These are phyloP conservation scores for Metarhizium rileyi DNA, from an alignment of 2,329 filamentous ascomycete genomes.

Conservation along the genomic window DNA sequence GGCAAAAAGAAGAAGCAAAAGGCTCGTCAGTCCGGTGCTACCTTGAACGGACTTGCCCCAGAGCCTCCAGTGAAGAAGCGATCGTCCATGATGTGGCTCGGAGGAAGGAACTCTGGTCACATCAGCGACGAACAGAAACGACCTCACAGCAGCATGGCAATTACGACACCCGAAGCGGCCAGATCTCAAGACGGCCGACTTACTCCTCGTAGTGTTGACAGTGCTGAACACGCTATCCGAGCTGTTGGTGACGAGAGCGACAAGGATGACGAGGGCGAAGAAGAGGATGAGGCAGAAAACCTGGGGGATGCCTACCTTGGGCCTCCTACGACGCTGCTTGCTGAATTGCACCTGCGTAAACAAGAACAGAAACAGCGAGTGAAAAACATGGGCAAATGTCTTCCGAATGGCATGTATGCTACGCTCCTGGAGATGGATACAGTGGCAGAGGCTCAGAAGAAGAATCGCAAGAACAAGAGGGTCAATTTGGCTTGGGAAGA, in stretches of 20 bases:
- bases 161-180: conserved; percentile 7
- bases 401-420: conserved; percentile 74
- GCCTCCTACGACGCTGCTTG: conserved; percentile 79
- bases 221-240: conserved; percentile 7
- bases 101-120: conserved; percentile 27
- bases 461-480: conserved; percentile 61
- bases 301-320: conserved; percentile 50
- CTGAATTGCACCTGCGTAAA: conserved; percentile 86
- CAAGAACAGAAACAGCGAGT: conserved; percentile 76
- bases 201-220: conserved; percentile 2
- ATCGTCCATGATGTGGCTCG: conserved; percentile 39
- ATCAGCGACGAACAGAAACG: conserved; percentile 19
- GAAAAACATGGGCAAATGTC: conserved; percentile 44
- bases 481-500: conserved; percentile 90
- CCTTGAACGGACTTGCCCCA: conserved; percentile 14
- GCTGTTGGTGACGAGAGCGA: conserved; percentile 18
- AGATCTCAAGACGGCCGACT: conserved; percentile 9
- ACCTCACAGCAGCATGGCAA: conserved; percentile 14
- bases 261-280: conserved; percentile 31
- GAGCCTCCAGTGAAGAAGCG: conserved; percentile 33
- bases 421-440: conserved; percentile 87
- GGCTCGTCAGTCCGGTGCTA: conserved; percentile 19
- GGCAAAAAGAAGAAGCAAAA: conserved; percentile 47
- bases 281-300: conserved; percentile 35
- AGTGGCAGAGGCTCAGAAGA: conserved; percentile 75